Evolutionary conservation across 768 basidiomycete species (phyloP), one percentile per base, ranked within the genome.

Genomic region (Lactarius sanguifluus): DNA sequence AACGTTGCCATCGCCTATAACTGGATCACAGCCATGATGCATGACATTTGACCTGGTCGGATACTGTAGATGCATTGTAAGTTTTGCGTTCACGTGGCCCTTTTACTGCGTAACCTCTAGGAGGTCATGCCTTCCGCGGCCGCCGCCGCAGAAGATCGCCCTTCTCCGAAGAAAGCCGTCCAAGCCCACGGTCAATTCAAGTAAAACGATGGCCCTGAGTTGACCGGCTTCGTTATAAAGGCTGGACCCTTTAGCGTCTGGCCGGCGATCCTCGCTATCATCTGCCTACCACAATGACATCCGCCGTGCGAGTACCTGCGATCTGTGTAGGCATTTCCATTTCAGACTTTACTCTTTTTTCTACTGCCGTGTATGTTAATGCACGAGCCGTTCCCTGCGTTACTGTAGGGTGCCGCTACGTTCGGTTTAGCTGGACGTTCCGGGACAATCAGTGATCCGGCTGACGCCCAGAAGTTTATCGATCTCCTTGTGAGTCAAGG

Each of bases 381-480:
- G 25, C 36, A 13, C 16, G 50, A 55, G 18, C 28, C 52, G 20
- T 23, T 38, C 12, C 9, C 28, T 28, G 16, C 36, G 5, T 20
- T 38, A 38, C 12, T 38, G 36, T 55, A 71, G 71, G 73, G 67
- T 18, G 56, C 73, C 28, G 68, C 50, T 45, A 58, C 63, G 36
- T 71, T 75, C 52, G 71, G 72, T 34, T 61, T 57, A 30, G 38
- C 41, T 18, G 69, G 59, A 18, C 54, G 64, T 23, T 12, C 52
- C 45, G 61, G 62, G 18, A 65, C 43, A 28, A 67, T 73, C 25
- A 61, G 68, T 60, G 72, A 43, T 4, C 34, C 67, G 25, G 60
- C 65, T 55, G 66, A 61, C 10, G 67, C 64, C n/a, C 71, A 76
- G 68, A 65, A 69, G 45, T 64, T 71, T 41, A 64, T 74, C 9